Percentiles rank a stretch among this genome's conserved stretches.
Evolutionary conservation across 805 yeast genomes (phyloP).

Genomic region (Pichia pseudocactophila): DNA sequence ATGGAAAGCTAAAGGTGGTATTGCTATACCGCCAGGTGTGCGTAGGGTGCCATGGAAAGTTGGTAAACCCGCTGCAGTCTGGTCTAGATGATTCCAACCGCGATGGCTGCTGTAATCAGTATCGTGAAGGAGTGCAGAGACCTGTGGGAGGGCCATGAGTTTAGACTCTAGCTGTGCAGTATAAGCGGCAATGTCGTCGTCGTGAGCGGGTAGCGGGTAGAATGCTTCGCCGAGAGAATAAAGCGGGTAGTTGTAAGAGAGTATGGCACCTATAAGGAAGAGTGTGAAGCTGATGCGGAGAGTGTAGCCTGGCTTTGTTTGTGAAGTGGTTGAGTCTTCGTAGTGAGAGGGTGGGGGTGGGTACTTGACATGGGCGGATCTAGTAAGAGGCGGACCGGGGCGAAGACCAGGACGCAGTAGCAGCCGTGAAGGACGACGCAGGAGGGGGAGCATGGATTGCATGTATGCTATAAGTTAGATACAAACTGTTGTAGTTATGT

Average conservation of each 20-base stretch:
- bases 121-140: conserved; percentile 35
- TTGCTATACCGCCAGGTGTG: conserved; percentile 71
- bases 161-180: conserved; percentile 35
- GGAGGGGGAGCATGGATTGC: too few species aligned
- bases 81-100: conserved; percentile 40
- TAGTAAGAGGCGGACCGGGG: background rate
- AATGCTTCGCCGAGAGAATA: conserved; percentile 21
- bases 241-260: conserved; percentile 22
- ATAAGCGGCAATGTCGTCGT: too few species aligned
- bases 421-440: too few species aligned
- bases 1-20: conserved; percentile 62
- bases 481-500: too few species aligned
- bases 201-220: conserved; percentile 15
- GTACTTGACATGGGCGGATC: conserved; percentile 11
- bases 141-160: conserved; percentile 41
- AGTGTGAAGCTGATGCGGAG: conserved; percentile 8
- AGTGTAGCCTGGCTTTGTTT: background rate
- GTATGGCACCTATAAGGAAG: conserved; percentile 20
- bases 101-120: conserved; percentile 30
- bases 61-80: conserved; percentile 10
- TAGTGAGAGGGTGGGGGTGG: conserved; percentile 16
- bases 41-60: conserved; percentile 40
- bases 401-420: too few species aligned
- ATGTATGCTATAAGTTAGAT: too few species aligned
- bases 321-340: conserved; percentile 3